Evolutionary conservation across 192 early-diverging fungal genomes (phyloP).

Genomic region (Spizellomyces sp.): DNA sequence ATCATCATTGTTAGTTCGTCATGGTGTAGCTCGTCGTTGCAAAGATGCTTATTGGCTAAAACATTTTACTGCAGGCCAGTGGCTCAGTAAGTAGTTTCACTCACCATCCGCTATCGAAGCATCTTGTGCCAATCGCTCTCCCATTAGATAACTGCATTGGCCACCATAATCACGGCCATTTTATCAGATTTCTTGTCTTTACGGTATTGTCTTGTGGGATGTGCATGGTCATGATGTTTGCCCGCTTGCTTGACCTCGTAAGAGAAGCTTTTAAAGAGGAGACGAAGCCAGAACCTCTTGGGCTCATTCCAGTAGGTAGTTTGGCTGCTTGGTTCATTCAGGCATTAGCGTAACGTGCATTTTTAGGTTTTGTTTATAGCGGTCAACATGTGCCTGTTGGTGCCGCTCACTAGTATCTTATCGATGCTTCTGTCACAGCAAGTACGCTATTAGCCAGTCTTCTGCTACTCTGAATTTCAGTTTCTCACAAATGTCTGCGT

Average conservation of each 20-base stretch:
- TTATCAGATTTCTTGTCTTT: conserved; percentile 27
- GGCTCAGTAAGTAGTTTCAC: conserved; percentile 18
- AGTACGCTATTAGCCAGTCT: conserved; percentile 1
- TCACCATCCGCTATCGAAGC: background rate
- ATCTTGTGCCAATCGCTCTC: background rate
- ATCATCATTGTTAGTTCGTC: conserved; percentile 20
- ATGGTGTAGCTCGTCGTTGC: background rate
- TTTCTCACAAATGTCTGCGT: background rate
- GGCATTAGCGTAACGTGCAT: background rate
- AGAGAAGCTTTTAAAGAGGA: background rate
- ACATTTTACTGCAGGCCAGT: conserved; percentile 13
- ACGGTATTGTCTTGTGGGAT: background rate
- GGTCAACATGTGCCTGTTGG: conserved; percentile 16
- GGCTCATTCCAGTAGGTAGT: too few species aligned
- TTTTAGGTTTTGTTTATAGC: conserved; percentile 12
- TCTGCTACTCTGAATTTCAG: background rate
- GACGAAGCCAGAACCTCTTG: too few species aligned
- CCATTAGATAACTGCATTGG: conserved; percentile 29
- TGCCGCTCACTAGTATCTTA: conserved; percentile 21
- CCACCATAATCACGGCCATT: conserved; percentile 20
- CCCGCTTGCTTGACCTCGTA: conserved; percentile 14
- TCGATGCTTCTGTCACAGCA: conserved; percentile 22
- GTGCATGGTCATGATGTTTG: conserved; percentile 15
- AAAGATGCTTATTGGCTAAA: background rate
- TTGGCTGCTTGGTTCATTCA: too few species aligned